phyloP scores from a whole-genome alignment of 139 green algal species.

The Tetradesmus lagerheimii region DNA sequence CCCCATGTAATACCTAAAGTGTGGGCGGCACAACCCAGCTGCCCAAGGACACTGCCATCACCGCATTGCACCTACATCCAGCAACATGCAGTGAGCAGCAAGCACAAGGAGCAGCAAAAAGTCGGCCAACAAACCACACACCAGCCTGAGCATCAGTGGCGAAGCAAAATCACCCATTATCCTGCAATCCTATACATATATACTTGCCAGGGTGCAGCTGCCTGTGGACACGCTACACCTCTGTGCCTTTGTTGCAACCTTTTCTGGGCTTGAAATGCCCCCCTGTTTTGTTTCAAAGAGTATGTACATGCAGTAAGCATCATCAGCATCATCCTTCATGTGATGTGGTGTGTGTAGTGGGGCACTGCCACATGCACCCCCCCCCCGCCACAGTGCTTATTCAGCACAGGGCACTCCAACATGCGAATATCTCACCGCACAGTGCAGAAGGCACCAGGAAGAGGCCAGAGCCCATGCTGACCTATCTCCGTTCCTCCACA shows the following conservation, averaged over 20 bases:
- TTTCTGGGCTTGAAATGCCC: neutral
- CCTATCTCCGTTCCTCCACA: neutral
- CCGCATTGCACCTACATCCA: neutral
- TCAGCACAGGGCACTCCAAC: neutral
- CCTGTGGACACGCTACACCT: neutral
- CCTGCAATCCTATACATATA: neutral
- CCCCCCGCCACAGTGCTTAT: neutral
- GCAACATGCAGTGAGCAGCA: neutral
- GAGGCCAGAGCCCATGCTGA: too few species aligned
- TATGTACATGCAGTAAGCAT: neutral
- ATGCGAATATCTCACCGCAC: neutral
- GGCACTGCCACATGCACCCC: neutral
- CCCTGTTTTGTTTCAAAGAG: neutral
- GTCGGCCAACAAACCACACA: neutral
- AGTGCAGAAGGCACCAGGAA: neutral
- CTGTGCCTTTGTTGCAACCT: neutral
- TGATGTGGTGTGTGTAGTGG: constrained; percentile 2
- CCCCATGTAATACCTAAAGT: neutral
- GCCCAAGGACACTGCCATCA: neutral
- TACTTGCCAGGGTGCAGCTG: neutral
- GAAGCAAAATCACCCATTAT: neutral
- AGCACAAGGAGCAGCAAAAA: neutral
- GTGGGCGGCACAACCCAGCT: neutral
- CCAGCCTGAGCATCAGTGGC: neutral
- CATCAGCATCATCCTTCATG: neutral